Evolutionary conservation across 2,329 filamentous ascomycete species (phyloP), one percentile per base, ranked within the genome.

Genomic region (Alternaria sp.): DNA sequence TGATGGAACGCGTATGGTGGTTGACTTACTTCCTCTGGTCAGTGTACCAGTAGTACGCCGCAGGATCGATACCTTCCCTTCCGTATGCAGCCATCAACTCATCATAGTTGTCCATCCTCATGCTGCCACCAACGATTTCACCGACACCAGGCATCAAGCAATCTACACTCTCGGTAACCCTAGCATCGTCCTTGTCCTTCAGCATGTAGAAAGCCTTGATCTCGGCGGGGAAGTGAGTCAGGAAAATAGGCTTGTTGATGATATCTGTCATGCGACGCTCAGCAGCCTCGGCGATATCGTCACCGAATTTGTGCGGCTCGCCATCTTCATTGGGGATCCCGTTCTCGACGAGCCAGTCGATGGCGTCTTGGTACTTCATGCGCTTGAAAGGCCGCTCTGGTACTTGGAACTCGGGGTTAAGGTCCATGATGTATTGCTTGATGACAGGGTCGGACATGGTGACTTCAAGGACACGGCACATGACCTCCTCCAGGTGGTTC

Each of bases 151-250:
- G 95, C 93, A 99, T 90, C 64, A 91, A 77, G 61, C 87, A 86
- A 67, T 99, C 95, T 14, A 98, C 94, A 63, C 89, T 93, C 85
- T 99, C 94, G 0, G 95, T 99, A 28, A 97, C 93, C 26, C 94
- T 87, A 30, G 81, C 82, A 76, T 99, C 95, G 30, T 86, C 81
- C 43, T 85, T 84, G 71, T 94, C 95, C 81, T 91, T 94, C 81
- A 94, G 90, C 95, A 99, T 99, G 86, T 99, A 99, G 80, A 99
- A 99, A 1, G 95, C 91, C 86, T 99, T 99, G 86, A 99, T 97
- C 82, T 94, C 93, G 61, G 89, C 89, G 20, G 95, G 95, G 88
- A 99, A 99, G 82, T 98, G 94, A 3, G 94, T 98, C 42, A 98
- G 86, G 84, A 98, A 92, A 80, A 99, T 97, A 63, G 95, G 95